These are phyloP conservation scores for Diplodia corticola DNA, from an alignment of 2,329 filamentous ascomycete genomes.

Conservation along the genomic window DNA sequence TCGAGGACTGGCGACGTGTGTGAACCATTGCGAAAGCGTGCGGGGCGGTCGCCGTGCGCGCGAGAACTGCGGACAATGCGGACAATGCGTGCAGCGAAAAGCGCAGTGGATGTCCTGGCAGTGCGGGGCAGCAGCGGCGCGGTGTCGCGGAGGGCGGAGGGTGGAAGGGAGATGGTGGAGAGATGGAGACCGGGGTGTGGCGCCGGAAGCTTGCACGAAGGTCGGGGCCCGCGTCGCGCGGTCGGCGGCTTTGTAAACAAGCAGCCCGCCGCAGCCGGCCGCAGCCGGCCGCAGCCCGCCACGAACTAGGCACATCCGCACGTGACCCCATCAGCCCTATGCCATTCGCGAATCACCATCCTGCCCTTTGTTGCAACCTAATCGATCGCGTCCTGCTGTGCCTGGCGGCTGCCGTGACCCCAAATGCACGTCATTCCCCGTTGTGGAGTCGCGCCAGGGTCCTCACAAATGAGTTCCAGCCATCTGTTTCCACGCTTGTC, in stretches of 20 bases:
- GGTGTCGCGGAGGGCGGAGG: background rate
- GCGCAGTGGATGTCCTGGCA: background rate
- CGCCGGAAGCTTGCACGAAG: background rate
- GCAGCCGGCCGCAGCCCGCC: background rate
- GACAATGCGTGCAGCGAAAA: background rate
- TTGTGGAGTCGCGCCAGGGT: conserved; percentile 4
- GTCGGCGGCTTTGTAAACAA: conserved; percentile 14
- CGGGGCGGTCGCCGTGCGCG: background rate
- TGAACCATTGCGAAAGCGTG: conserved; percentile 11
- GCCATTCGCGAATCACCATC: conserved; percentile 11
- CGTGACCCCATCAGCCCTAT: conserved; percentile 10
- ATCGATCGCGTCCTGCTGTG: background rate
- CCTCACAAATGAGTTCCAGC: background rate
- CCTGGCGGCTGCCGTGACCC: background rate
- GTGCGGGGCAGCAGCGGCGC: background rate
- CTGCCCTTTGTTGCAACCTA: background rate
- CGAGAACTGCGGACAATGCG: background rate
- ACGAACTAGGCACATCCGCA: background rate
- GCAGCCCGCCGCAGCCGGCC: background rate
- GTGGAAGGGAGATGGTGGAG: background rate
- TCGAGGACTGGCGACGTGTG: conserved; percentile 19
- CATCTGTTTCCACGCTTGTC: background rate
- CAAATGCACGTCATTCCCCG: conserved; percentile 10
- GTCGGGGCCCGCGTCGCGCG: conserved; percentile 3
- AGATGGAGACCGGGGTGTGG: conserved; percentile 8